Evolutionary conservation across 139 green algal species (phyloP), one percentile per base, ranked within the genome.

Genomic region (Diplosphaera chodatii): DNA sequence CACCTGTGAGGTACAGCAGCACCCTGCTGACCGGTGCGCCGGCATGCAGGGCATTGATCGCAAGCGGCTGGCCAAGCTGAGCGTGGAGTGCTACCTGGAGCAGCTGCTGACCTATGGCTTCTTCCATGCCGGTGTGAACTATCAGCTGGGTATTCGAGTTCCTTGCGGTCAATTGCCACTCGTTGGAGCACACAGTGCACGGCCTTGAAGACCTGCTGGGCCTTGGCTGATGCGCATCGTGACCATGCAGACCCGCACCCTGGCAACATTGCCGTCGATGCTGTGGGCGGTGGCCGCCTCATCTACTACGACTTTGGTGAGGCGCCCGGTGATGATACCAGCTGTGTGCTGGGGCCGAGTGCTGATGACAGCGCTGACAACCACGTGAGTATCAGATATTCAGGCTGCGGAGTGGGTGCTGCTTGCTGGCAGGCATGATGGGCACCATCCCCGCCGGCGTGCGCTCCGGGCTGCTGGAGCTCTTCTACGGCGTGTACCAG

Each of bases 231-330:
- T n/a, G n/a, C n/a, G n/a, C n/a, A n/a, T n/a, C n/a, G n/a, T n/a
- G 10, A 48, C 10, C 48, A 59, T 34, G 73, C 73, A 78, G 89
- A 95, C 71, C 91, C 89, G 2, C 92, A 97, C 80, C 92, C 93
- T 0, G 95, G 96, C 74, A 99, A 99, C 84, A 93, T 99, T n/a
- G 91, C 92, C 5, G 94, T 98, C 30, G 95, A 98, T 74, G 65
- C 80, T 0, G 77, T 80, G 8, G 75, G 74, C 23, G 81, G 75
- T 33, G 93, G 93, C 32, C 80, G 88, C 3, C 80, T 97, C 25
- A 95, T 97, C 78, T 98, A 97, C 83, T 99, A 98, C 78, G 94
- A 99, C 80, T 98, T 98, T 85, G 94, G 93, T 59, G 48, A 3
- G 48, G n/a, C n/a, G n/a, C n/a, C n/a, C n/a, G n/a, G n/a, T n/a